Evolutionary conservation across 106 monocot species (phyloP).

Genomic region (Iris macrosiphon): DNA sequence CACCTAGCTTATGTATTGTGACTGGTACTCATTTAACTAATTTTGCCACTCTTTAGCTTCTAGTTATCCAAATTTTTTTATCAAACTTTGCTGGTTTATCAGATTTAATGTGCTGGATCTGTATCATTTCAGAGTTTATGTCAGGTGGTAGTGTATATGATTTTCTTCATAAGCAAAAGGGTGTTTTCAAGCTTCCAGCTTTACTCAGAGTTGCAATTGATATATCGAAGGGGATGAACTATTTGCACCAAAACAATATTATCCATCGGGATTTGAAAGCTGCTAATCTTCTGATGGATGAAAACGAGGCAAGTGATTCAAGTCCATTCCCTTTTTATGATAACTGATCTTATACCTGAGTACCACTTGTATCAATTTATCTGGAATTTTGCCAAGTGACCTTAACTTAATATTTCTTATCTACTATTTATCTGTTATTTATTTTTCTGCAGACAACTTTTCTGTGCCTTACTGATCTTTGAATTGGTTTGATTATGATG

Average conservation of each 20-base stretch:
- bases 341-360: no score
- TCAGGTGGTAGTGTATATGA: slow-evolving; percentile 86
- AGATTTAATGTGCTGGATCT: neutral
- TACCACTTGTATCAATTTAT: no score
- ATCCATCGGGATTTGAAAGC: slow-evolving; percentile 91
- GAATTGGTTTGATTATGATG: no score
- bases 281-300: slow-evolving; percentile 98
- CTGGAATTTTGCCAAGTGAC: no score
- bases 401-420: no score
- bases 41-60: neutral
- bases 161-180: slow-evolving; percentile 87
- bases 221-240: slow-evolving; percentile 95
- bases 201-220: slow-evolving; percentile 78
- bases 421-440: no score
- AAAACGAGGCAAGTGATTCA: slow-evolving; percentile 60
- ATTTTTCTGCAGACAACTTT: no score
- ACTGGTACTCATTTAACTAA: slow-evolving; percentile 55
- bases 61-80: neutral
- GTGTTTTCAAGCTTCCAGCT: slow-evolving; percentile 63
- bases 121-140: slow-evolving; percentile 81
- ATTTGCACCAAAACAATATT: slow-evolving; percentile 92
- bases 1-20: slow-evolving; percentile 80
- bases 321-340: neutral
- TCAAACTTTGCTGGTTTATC: no score
- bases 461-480: no score